Percentiles rank a stretch among this genome's conserved stretches.
Evolutionary conservation across 176 grass and related monocot species (phyloP).

Genomic region (Cocos nucifera): DNA sequence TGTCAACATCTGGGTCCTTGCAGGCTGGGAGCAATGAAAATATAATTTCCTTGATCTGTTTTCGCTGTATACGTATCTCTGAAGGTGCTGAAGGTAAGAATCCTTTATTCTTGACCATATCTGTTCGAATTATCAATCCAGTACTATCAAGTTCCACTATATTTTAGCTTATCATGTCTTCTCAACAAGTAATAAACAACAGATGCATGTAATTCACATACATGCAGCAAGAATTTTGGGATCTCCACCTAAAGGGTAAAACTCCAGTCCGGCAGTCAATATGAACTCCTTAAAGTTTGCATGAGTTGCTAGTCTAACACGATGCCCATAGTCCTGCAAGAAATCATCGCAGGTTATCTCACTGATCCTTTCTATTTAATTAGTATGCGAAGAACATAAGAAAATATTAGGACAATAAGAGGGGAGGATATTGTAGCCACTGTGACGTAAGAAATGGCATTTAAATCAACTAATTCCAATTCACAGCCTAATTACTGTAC

Average conservation of each 20-base stretch:
- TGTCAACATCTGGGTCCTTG: constrained; percentile 61
- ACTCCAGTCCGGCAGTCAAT: constrained; percentile 75
- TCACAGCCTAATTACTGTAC: too few relatives aligned
- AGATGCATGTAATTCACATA: constrained; percentile 18
- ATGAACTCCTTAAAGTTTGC: constrained; percentile 98
- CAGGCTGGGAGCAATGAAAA: constrained; percentile 77
- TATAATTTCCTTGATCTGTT: constrained; percentile 92
- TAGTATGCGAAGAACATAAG: too few relatives aligned
- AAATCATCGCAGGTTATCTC: background rate
- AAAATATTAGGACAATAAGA: too few relatives aligned
- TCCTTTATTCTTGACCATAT: constrained; percentile 99
- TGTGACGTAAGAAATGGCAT: too few relatives aligned
- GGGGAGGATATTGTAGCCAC: too few relatives aligned
- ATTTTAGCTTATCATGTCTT: background rate
- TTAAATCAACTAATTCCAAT: too few relatives aligned
- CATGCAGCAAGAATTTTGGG: constrained; percentile 95
- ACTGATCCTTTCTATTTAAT: too few relatives aligned
- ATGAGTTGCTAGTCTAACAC: constrained; percentile 88
- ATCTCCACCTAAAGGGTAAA: constrained; percentile 89
- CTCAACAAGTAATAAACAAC: constrained; percentile 1
- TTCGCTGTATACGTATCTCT: constrained; percentile 85
- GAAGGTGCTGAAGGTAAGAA: constrained; percentile 84
- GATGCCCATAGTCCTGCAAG: constrained; percentile 77
- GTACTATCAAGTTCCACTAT: too few relatives aligned
- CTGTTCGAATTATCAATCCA: constrained; percentile 33